phyloP scores from a whole-genome alignment of 2,329 filamentous ascomycete species.

The Aspergillus ruber region DNA sequence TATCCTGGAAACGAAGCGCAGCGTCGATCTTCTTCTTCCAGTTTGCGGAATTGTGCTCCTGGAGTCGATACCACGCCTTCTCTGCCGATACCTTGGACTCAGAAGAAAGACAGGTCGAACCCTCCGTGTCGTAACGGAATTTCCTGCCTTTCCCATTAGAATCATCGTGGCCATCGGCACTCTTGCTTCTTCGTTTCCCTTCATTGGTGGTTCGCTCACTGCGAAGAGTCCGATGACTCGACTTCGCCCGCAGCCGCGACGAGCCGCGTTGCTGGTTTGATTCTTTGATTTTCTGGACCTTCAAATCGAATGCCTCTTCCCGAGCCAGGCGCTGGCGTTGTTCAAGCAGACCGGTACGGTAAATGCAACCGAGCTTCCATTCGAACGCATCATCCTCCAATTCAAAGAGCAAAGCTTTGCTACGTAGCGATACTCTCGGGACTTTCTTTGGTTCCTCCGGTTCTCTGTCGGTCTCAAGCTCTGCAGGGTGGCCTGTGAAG shows the following conservation, averaged over 20 bases:
- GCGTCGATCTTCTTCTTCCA: constrained; percentile 90
- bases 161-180: constrained; percentile 43
- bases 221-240: constrained; percentile 41
- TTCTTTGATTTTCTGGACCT: constrained; percentile 75
- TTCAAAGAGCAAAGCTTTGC: constrained; percentile 78
- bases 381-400: constrained; percentile 95
- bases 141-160: constrained; percentile 30
- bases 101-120: constrained; percentile 64
- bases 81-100: constrained; percentile 65
- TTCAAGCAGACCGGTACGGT: constrained; percentile 79
- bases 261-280: constrained; percentile 50
- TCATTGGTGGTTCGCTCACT: constrained; percentile 33
- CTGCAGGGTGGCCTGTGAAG: constrained; percentile 78
- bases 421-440: constrained; percentile 76
- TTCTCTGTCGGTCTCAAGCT: constrained; percentile 78
- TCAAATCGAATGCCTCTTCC: constrained; percentile 82
- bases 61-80: constrained; percentile 68
- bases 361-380: constrained; percentile 94
- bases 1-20: constrained; percentile 61
- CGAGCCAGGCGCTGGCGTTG: constrained; percentile 84
- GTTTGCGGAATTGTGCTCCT: constrained; percentile 76
- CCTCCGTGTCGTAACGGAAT: constrained; percentile 71
- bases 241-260: constrained; percentile 49
- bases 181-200: constrained; percentile 46
- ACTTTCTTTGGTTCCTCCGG: constrained; percentile 81